Base-by-base conservation (phyloP, 2,329 filamentous ascomycete species). In the Fusarium sororula region DNA sequence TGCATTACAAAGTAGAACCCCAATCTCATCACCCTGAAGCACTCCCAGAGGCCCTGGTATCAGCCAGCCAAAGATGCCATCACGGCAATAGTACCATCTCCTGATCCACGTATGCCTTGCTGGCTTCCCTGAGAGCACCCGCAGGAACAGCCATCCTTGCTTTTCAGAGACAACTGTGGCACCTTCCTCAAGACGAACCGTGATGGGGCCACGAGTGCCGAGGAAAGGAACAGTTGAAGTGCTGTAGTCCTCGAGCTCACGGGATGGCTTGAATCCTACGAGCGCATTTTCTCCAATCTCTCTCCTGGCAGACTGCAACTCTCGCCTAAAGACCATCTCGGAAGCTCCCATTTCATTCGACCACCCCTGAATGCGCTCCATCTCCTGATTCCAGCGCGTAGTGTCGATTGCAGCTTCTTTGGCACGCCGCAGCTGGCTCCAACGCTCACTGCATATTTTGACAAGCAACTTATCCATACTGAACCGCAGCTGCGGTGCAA, bases 41-140 rank as follows among this genome's bases (percentile, higher is more conserved):
- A 99, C 96, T 39, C 95, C 96, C 66, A 95, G 91, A 1, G 90
- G 86, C 7, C 94, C 93, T 78, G 97, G 95, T 26, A 96, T 90
- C 10, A 99, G 87, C 91, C 95, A 98, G 28, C 96, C 96, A 82
- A 99, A 98, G 66, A 98, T 96, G 44, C 96, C 96, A 79, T 97
- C 92, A 73, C 96, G 95, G 76, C 98, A 92, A 81, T 98, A 98
- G 80, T 96, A 98, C 96, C 96, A 99, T 60, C 96, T 89, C 68
- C 94, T 90, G 32, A 94, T 89, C 96, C 96, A 99, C 45, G 90
- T 89, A n/a, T 95, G 94, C 70, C 96, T 89, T 20, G 95, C 93
- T 1, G 96, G 96, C 81, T 98, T 98, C 41, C 95, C 95, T 4
- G 93, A 91, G 13, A 95, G 85, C 2, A 92, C 93, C 58, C 94